Evolutionary conservation across 176 grass and related monocot species (phyloP).

Genomic region (Aegilops bicornis): DNA sequence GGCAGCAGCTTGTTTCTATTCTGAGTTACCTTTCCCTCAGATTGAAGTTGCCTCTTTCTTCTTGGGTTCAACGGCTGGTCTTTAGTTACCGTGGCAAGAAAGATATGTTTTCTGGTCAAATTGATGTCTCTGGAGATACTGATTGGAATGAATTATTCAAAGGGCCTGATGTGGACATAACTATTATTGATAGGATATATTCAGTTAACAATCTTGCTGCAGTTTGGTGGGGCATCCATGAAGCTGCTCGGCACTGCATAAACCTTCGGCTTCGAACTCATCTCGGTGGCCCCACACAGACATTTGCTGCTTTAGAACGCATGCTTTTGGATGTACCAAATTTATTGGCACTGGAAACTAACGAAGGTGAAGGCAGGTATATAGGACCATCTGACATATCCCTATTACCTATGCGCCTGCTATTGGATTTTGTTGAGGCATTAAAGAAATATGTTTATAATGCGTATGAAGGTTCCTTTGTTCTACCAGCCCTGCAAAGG

Average conservation of each 20-base stretch:
- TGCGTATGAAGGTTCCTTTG: conserved; percentile 96
- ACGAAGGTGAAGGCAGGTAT: conserved; percentile 71
- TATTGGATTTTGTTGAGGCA: conserved; percentile 92
- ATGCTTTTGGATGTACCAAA: conserved; percentile 91
- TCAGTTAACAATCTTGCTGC: conserved; percentile 93
- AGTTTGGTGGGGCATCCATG: conserved; percentile 95
- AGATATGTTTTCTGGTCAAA: conserved; percentile 61
- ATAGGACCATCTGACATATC: conserved; percentile 59
- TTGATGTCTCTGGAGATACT: conserved; percentile 61
- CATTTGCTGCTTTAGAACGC: conserved; percentile 96
- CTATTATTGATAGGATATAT: conserved; percentile 73
- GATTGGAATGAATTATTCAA: conserved; percentile 50
- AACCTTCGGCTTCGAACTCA: conserved; percentile 94
- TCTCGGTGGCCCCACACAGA: conserved; percentile 90
- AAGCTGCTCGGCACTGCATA: conserved; percentile 88
- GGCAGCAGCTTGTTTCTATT: conserved; percentile 93
- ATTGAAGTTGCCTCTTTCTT: conserved; percentile 87
- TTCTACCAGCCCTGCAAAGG: conserved; percentile 67
- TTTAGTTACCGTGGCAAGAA: conserved; percentile 84
- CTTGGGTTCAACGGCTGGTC: conserved; percentile 80
- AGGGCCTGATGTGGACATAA: conserved; percentile 45
- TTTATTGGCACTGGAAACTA: conserved; percentile 65
- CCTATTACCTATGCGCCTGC: conserved; percentile 82
- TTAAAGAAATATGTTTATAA: conserved; percentile 98
- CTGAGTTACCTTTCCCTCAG: conserved; percentile 92